These are phyloP conservation scores for Russula foetens DNA, from an alignment of 768 basidiomycete species.

Conservation along the genomic window DNA sequence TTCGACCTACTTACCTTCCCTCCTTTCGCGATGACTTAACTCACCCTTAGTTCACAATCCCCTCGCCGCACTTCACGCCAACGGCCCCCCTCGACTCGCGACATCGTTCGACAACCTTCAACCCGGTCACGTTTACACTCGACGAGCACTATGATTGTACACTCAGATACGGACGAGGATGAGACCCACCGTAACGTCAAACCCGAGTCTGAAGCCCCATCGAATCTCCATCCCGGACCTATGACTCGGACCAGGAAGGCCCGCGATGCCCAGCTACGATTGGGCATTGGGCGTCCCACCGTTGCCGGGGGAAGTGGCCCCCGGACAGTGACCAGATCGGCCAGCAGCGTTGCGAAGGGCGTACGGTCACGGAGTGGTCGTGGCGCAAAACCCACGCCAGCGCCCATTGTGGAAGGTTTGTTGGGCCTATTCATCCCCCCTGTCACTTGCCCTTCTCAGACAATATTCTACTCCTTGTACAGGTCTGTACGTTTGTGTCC, in stretches of 20 bases:
- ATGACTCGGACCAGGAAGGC: slow-evolving; percentile 54
- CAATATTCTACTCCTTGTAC: background rate
- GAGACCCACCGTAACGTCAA: slow-evolving; percentile 16
- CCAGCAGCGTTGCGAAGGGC: slow-evolving; percentile 40
- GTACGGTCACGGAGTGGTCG: slow-evolving; percentile 45
- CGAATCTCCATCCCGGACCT: slow-evolving; percentile 23
- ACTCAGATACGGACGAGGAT: slow-evolving; percentile 21
- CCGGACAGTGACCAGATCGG: slow-evolving; percentile 53
- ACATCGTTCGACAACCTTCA: slow-evolving; percentile 2
- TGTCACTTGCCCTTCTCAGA: background rate
- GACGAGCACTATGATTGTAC: slow-evolving; percentile 18
- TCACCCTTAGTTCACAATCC: slow-evolving; percentile 19
- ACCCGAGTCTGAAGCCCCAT: slow-evolving; percentile 23
- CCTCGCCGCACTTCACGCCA: slow-evolving; percentile 13
- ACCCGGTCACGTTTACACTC: slow-evolving; percentile 18
- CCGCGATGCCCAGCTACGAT: slow-evolving; percentile 57
- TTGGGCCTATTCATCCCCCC: background rate
- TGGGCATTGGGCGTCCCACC: slow-evolving; percentile 66
- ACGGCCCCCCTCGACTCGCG: slow-evolving; percentile 7
- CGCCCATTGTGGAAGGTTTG: slow-evolving; percentile 42
- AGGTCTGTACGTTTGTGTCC: slow-evolving; percentile 5
- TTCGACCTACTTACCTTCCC: background rate
- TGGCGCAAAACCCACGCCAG: slow-evolving; percentile 42
- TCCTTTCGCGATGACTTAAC: slow-evolving; percentile 6
- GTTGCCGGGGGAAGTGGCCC: slow-evolving; percentile 60